Evolutionary conservation across 306 rosid genomes (phyloP), one percentile per base, ranked within the genome.

Genomic region (Cotoneaster glaucophyllus): DNA sequence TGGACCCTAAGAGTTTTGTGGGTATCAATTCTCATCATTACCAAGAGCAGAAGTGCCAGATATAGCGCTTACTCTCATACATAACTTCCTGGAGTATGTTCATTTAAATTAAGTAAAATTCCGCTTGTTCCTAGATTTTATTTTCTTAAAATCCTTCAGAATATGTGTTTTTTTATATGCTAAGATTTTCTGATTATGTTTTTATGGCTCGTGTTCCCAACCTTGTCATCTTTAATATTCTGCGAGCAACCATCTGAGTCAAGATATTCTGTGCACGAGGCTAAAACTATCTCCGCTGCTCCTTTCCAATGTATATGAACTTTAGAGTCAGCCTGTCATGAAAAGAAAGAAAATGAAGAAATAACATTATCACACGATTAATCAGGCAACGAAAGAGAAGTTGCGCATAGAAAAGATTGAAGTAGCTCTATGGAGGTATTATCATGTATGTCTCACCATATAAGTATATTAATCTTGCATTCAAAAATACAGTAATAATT

Each of bases 291-390:
- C 86, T 95, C 99, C 18, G 98, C 99, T 50, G 99, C 99, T 76
- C 99, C 99, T 81, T 95, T 95, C 99, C 99, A 95, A 71, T 95
- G 97, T 79, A 95, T 84, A 79, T 89, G 90, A 74, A 89, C 93
- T 84, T 74, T 73, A 71, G 92, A 85, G 77, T 88, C 87, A 71
- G 6, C 79, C 99, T 95, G 85, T 80, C 82, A 69, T 13, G 63
- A 87, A 68, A 82, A 67, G 68, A 54, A n/a, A 67, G 18, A 54
- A 54, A 7, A 24, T 8, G 19, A 37, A 15, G 21, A 37, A 57
- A 15, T 71, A 44, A 64, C 53, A 79, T 73, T 48, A 79, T 74
- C 24, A 11, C 21, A 68, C 32, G 61, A 69, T 29, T 67, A 24
- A 79, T 67, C n/a, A 45, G n/a, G 63, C 32, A 65, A 74, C 12